Percentiles rank a stretch among this genome's conserved stretches.
Evolutionary conservation across 2,329 filamentous ascomycete species (phyloP).

Genomic region (Pseudovirgaria hyperparasitica): DNA sequence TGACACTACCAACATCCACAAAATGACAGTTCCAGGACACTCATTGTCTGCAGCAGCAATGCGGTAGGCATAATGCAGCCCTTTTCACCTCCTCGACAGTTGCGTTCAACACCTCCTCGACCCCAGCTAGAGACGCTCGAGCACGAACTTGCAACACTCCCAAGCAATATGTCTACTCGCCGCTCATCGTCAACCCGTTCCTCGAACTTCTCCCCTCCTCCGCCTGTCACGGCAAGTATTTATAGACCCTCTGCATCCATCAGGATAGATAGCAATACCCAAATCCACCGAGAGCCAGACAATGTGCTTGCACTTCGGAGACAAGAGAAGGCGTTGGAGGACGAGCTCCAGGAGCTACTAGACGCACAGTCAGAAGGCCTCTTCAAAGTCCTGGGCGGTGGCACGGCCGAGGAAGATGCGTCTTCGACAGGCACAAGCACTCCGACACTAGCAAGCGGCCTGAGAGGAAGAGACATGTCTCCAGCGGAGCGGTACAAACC

Average conservation of each 20-base stretch:
- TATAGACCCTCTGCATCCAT: constrained; percentile 6
- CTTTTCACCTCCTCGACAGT: too few species aligned
- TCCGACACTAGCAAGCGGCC: constrained; percentile 29
- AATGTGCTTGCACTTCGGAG: constrained; percentile 38
- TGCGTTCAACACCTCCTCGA: too few species aligned
- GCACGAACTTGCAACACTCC: too few species aligned
- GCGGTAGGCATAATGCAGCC: too few species aligned
- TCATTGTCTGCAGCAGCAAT: too few species aligned
- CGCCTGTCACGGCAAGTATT: constrained; percentile 7
- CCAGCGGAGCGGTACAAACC: constrained; percentile 45
- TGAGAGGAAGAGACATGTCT: constrained; percentile 33
- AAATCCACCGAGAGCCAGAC: constrained; percentile 17
- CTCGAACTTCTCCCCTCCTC: constrained; percentile 6
- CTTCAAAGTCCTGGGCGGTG: constrained; percentile 32
- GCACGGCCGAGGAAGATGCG: constrained; percentile 25
- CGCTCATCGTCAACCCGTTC: too few species aligned
- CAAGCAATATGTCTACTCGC: too few species aligned
- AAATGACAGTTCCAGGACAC: too few species aligned
- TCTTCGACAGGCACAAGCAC: constrained; percentile 37
- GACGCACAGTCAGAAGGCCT: constrained; percentile 49
- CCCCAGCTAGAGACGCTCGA: too few species aligned
- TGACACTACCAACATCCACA: too few species aligned
- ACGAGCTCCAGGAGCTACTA: constrained; percentile 44
- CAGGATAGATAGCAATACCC: background rate
- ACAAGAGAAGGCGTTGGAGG: constrained; percentile 41